These are phyloP conservation scores for Boletus pseudo-olivaceus DNA, from an alignment of 768 basidiomycete genomes.

Conservation along the genomic window DNA sequence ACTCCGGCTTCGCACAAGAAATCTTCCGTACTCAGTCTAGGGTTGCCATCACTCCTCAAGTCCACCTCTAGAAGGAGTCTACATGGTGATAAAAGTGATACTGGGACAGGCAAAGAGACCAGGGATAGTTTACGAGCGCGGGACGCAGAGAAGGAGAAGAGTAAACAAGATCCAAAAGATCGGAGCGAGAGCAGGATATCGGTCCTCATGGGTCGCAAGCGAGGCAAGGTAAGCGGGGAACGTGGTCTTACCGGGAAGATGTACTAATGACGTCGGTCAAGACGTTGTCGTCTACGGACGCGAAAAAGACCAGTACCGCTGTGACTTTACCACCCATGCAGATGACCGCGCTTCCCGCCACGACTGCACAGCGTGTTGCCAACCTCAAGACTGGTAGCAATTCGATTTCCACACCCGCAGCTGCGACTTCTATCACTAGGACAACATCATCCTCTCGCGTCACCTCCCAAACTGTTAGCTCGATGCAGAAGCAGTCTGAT, in stretches of 20 bases:
- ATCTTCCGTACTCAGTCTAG: conserved; percentile 77
- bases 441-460: conserved; percentile 54
- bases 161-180: conserved; percentile 77
- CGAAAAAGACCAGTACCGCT: conserved; percentile 67
- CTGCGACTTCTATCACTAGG: conserved; percentile 39
- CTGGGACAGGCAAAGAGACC: conserved; percentile 41
- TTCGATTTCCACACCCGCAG: conserved; percentile 42
- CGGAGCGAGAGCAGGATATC: conserved; percentile 89
- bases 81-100: conserved; percentile 51
- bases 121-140: conserved; percentile 50
- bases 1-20: conserved; percentile 71
- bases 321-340: conserved; percentile 87
- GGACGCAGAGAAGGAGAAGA: conserved; percentile 45
- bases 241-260: neutral
- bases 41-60: conserved; percentile 79
- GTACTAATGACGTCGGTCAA: conserved; percentile 30
- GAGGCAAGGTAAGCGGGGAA: conserved; percentile 74
- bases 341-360: conserved; percentile 76
- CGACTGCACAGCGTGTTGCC: conserved; percentile 82
- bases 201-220: conserved; percentile 79
- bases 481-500: conserved; percentile 86
- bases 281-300: conserved; percentile 83
- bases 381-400: conserved; percentile 60
- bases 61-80: conserved; percentile 81
- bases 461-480: conserved; percentile 81